Percentiles rank a stretch among this genome's conserved stretches.
Evolutionary conservation across 768 basidiomycete genomes (phyloP).

Genomic region (Psilocybe cubensis): DNA sequence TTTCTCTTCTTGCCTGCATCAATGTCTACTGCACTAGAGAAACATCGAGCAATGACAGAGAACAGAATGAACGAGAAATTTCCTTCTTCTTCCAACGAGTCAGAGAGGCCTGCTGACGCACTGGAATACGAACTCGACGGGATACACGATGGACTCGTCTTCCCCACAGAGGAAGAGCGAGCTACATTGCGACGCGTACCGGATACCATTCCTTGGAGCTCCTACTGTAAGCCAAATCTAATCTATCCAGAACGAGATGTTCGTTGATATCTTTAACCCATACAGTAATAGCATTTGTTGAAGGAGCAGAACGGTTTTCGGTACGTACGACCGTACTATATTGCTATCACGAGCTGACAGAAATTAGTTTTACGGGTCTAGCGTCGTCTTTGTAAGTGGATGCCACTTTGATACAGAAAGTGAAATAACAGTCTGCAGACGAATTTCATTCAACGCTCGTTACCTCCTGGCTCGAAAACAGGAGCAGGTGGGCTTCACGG

Average conservation of each 20-base stretch:
- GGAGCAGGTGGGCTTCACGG: constrained; percentile 58
- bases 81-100: neutral
- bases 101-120: constrained; percentile 36
- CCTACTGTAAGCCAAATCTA: constrained; percentile 45
- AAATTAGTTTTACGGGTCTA: constrained; percentile 43
- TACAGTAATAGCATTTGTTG: constrained; percentile 65
- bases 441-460: constrained; percentile 75
- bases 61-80: neutral
- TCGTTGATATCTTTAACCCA: constrained; percentile 22
- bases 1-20: neutral
- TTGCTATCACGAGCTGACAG: neutral
- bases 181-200: constrained; percentile 61
- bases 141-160: constrained; percentile 57
- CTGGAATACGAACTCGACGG: constrained; percentile 37
- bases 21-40: neutral
- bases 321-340: constrained; percentile 31
- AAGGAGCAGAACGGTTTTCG: constrained; percentile 77
- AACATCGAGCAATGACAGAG: neutral
- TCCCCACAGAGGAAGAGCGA: constrained; percentile 67
- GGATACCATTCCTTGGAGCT: constrained; percentile 60
- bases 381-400: constrained; percentile 50
- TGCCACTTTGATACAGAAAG: neutral
- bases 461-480: constrained; percentile 66
- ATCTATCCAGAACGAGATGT: constrained; percentile 31
- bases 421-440: constrained; percentile 40